Percentiles rank a stretch among this genome's conserved stretches.
Conservation (phyloP, 495 filamentous ascomycete species). For the Aspergillus bridgeri region DNA sequence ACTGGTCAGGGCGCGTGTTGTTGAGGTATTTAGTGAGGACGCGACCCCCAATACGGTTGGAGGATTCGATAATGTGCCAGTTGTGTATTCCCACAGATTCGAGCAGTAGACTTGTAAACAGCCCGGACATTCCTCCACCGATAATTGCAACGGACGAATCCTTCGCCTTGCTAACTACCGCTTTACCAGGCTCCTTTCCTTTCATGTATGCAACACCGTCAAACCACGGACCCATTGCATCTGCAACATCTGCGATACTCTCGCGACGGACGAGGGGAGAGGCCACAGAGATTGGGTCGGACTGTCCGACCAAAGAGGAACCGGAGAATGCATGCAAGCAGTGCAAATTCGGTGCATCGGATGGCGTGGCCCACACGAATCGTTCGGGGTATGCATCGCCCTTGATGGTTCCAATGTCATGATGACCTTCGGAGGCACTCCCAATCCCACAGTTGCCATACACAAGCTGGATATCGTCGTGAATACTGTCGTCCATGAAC, state of each 20-base stretch:
- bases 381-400: conserved; percentile 28
- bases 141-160: conserved; percentile 52
- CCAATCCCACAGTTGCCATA: conserved; percentile 29
- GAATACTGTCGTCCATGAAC: conserved; percentile 23
- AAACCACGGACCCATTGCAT: conserved; percentile 65
- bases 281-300: conserved; percentile 20
- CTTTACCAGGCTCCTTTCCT: conserved; percentile 45
- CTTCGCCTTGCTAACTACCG: conserved; percentile 52
- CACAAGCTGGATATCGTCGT: conserved; percentile 27
- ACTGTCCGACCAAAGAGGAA: conserved; percentile 21
- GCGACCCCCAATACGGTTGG: conserved; percentile 50
- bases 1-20: conserved; percentile 53
- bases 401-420: conserved; percentile 28
- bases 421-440: conserved; percentile 19
- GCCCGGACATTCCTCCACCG: conserved; percentile 66
- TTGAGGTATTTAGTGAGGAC: conserved; percentile 63
- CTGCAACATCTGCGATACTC: conserved; percentile 37
- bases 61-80: conserved; percentile 52
- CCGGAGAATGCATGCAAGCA: conserved; percentile 35
- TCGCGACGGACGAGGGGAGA: conserved; percentile 20
- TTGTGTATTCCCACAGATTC: conserved; percentile 52
- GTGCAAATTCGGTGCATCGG: conserved; percentile 25
- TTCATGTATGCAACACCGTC: conserved; percentile 63
- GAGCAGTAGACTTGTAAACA: conserved; percentile 54
- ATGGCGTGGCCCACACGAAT: conserved; percentile 33